Conservation (phyloP, 495 filamentous ascomycete species). For the Penicillium bovifimosum region DNA sequence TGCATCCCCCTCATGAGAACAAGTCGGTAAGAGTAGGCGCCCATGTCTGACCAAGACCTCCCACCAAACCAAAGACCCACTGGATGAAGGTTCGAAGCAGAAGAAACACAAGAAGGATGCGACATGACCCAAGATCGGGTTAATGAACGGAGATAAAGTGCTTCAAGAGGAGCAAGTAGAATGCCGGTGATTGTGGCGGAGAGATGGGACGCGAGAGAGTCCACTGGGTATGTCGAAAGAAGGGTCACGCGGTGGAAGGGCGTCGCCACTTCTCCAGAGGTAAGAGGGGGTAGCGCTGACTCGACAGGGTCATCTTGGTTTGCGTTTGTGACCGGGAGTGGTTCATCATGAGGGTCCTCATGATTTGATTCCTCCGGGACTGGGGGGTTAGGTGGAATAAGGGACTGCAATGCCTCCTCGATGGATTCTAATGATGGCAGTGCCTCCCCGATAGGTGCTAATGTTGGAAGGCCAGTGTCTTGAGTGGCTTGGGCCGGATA, state of each 20-base stretch:
- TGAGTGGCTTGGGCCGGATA: neutral
- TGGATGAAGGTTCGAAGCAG: constrained; percentile 29
- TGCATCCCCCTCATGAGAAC: constrained; percentile 44
- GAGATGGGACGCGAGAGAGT: constrained; percentile 42
- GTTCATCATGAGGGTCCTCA: constrained; percentile 14
- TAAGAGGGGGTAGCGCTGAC: constrained; percentile 7
- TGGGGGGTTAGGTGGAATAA: constrained; percentile 26
- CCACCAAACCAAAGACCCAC: constrained; percentile 40
- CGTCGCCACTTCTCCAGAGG: constrained; percentile 8
- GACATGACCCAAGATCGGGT: constrained; percentile 36
- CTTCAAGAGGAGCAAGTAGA: constrained; percentile 44
- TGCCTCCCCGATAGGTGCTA: constrained; percentile 5
- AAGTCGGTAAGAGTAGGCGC: constrained; percentile 41
- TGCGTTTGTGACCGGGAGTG: constrained; percentile 4
- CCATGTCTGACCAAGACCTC: constrained; percentile 29
- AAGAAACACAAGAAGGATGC: constrained; percentile 16
- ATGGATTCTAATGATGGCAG: constrained; percentile 3
- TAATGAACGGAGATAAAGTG: constrained; percentile 43
- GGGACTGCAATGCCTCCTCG: constrained; percentile 9
- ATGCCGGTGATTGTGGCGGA: constrained; percentile 38
- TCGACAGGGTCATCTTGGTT: neutral
- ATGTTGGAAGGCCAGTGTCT: neutral
- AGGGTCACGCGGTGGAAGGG: constrained; percentile 42
- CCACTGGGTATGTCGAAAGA: constrained; percentile 44
- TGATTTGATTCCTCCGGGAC: constrained; percentile 34